Base-by-base conservation (phyloP, 176 grass and related monocot species). In the Aegilops tauschii region DNA sequence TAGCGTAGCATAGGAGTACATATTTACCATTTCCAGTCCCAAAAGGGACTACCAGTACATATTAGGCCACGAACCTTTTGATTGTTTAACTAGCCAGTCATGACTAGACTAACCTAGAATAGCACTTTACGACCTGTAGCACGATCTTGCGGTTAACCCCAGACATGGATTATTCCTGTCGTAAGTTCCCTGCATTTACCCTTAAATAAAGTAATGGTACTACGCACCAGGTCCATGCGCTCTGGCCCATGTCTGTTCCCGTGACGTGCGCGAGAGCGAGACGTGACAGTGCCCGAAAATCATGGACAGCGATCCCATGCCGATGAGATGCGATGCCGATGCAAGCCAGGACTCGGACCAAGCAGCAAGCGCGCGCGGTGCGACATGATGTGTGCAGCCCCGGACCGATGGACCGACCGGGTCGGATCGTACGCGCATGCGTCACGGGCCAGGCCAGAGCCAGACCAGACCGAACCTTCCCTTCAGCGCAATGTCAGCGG, bases 401-500 rank as follows among this genome's bases (percentile, higher is more conserved):
- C 18, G 56, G 56, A 54, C 37, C 81, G 65, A 30, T 4, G 30
- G 47, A 56, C 74, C 74, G 74, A 77, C 74, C 74, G 47, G 5
- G 0, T 45, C 5, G 36, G 40, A 12, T 27, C 45, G 25, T 69
- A 65, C 25, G 25, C 8, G 58, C 68, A 25, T 67, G 42, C 77
- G 83, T 82, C 78, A 54, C 17, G 58, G 32, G 5, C 79, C 44
- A 45, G 64, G 70, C 83, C 29, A 36, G 49, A 20, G 11, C 14
- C 31, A 56, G 89, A 45, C 32, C 39, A 16, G 89, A 45, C 64
- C 81, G 76, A 88, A 85, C 82, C 77, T 88, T 91, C 85, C 37
- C 69, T 88, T 87, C 69, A 87, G 69, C 36, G 82, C 78, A 18
- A 20, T 82, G 89, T 81, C 81, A 91, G 76, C 68, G 35, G 59